Percentiles rank a stretch among this genome's conserved stretches.
Evolutionary conservation across 1,139 yeast genomes (phyloP).

Genomic region (Blastobotrys indianensis): DNA sequence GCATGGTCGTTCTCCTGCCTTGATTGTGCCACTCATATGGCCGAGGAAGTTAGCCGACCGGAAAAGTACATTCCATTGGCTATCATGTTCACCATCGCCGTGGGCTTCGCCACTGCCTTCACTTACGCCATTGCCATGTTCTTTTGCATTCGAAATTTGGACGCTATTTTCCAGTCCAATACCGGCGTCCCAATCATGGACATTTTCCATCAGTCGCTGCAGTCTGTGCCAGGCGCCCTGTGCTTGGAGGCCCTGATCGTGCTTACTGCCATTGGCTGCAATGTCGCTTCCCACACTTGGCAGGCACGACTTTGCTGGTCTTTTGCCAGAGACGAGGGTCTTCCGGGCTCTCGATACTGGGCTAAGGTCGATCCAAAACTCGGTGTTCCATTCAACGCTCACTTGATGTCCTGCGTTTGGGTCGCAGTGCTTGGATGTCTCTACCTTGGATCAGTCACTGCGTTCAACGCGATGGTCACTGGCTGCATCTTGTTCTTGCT

Average conservation of each 20-base stretch:
- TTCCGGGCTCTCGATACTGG: conserved; percentile 55
- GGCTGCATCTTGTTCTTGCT: conserved; percentile 75
- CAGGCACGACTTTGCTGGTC: conserved; percentile 80
- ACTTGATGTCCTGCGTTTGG: conserved; percentile 58
- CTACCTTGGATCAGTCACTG: conserved; percentile 59
- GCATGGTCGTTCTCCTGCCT: conserved; percentile 57
- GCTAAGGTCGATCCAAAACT: conserved; percentile 57
- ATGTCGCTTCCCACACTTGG: conserved; percentile 69
- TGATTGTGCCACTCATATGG: conserved; percentile 58
- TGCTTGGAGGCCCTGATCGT: conserved; percentile 53
- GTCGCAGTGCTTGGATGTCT: conserved; percentile 40
- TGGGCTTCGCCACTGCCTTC: conserved; percentile 52
- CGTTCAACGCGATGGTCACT: conserved; percentile 81
- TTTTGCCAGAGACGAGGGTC: conserved; percentile 78
- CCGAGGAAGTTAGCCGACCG: conserved; percentile 50
- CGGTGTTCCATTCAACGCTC: conserved; percentile 66
- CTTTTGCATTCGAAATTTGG: conserved; percentile 49
- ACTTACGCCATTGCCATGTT: conserved; percentile 52
- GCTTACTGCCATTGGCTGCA: conserved; percentile 53
- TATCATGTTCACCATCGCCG: conserved; percentile 50
- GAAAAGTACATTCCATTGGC: conserved; percentile 50
- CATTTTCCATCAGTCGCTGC: conserved; percentile 44
- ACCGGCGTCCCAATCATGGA: conserved; percentile 57
- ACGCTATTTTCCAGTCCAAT: conserved; percentile 38
- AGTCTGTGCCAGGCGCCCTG: conserved; percentile 48